Percentiles rank a stretch among this genome's conserved stretches.
phyloP scores from a whole-genome alignment of 164 flowering plant genomes.

The Liquidambar formosana region DNA sequence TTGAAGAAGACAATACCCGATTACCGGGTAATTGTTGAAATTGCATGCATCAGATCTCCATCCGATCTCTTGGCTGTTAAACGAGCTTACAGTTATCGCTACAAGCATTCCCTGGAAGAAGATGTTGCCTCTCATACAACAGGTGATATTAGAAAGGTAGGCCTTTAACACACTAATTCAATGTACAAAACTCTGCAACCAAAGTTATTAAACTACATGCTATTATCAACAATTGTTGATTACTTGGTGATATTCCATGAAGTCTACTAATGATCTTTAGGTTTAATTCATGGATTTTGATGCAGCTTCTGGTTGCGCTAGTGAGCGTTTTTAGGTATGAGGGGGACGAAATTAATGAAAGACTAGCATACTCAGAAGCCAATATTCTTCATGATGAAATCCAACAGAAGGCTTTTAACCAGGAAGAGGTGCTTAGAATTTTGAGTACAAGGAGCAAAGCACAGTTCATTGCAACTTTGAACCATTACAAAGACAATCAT shows the following conservation, averaged over 20 bases:
- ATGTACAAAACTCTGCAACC: too few species aligned
- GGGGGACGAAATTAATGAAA: constrained; percentile 45
- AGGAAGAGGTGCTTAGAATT: constrained; percentile 79
- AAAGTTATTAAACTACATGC: too few species aligned
- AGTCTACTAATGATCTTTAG: neutral
- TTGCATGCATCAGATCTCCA: constrained; percentile 29
- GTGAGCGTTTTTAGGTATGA: constrained; percentile 38
- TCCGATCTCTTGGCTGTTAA: constrained; percentile 40
- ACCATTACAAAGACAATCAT: constrained; percentile 59
- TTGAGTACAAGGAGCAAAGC: constrained; percentile 84
- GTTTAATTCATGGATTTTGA: neutral
- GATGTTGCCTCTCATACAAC: constrained; percentile 37
- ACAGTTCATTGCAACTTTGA: constrained; percentile 78
- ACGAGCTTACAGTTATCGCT: constrained; percentile 35
- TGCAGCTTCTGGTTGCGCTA: constrained; percentile 41
- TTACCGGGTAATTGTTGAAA: constrained; percentile 35
- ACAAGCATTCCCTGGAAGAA: constrained; percentile 45
- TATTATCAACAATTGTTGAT: too few species aligned
- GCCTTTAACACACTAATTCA: neutral
- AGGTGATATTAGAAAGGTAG: constrained; percentile 32
- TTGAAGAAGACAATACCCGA: constrained; percentile 24
- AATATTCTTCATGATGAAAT: constrained; percentile 44
- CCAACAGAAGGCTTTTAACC: constrained; percentile 26
- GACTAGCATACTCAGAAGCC: constrained; percentile 53
- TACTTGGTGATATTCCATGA: too few species aligned